Evolutionary conservation across 345 rosid species (phyloP).

Genomic region (sweet orange (Citrus sinensis)): DNA sequence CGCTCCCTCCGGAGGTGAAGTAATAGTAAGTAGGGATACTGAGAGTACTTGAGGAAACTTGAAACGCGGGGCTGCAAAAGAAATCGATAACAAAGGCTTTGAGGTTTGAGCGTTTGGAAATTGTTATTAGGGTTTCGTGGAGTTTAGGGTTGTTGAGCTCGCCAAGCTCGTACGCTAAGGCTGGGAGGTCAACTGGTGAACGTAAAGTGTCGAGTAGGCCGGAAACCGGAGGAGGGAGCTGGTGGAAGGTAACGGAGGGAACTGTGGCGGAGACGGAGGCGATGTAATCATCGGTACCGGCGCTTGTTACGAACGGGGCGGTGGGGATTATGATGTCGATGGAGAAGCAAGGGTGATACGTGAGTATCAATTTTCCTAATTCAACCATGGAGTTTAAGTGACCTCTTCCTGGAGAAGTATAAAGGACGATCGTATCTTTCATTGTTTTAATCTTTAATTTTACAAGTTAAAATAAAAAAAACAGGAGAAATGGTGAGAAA

Average conservation of each 20-base stretch:
- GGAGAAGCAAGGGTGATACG: neutral
- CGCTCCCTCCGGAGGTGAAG: conserved; percentile 14
- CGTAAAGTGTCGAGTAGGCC: neutral
- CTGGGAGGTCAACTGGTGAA: neutral
- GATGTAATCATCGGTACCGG: conserved; percentile 8
- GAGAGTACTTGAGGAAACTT: conserved; percentile 18
- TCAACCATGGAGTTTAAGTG: conserved; percentile 33
- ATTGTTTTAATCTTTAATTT: neutral
- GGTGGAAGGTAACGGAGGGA: conserved; percentile 32
- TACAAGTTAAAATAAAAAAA: too few relatives aligned
- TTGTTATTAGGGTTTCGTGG: conserved; percentile 12
- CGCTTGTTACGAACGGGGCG: neutral
- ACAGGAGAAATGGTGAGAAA: too few relatives aligned
- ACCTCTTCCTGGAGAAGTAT: conserved; percentile 29
- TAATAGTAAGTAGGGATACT: conserved; percentile 29
- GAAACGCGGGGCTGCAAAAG: conserved; percentile 20
- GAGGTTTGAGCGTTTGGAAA: conserved; percentile 15
- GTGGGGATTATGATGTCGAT: conserved; percentile 14
- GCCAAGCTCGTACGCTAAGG: conserved; percentile 13
- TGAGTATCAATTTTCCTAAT: conserved; percentile 27
- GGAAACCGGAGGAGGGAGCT: conserved; percentile 16
- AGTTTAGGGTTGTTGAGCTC: conserved; percentile 22
- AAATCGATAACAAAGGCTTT: conserved; percentile 30
- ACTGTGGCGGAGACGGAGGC: conserved; percentile 14
- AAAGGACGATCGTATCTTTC: conserved; percentile 16